Evolutionary conservation across 2,329 filamentous ascomycete species (phyloP), one percentile per base, ranked within the genome.

Genomic region (Rhynchosporium graminicola): DNA sequence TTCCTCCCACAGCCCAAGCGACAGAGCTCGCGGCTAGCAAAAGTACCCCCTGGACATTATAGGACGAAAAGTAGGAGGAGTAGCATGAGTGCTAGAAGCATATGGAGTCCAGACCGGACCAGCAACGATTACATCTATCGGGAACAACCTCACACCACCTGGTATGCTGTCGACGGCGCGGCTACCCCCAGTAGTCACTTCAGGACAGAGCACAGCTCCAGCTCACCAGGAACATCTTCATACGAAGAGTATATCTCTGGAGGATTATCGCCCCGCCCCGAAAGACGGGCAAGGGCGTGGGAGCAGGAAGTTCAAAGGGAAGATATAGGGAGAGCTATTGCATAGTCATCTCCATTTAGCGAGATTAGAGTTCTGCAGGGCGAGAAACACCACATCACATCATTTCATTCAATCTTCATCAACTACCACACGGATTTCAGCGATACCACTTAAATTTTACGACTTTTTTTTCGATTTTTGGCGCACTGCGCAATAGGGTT

Each of bases 1-100:
- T 88, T 85, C 66, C 72, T 88, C 36, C 74, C 80, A 7, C 76
- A 78, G 10, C 76, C 81, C 0, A 85, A 80, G 72, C 80, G 83
- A 10, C 80, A 82, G 13, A 77, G 79, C 3, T 83, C 83, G 3
- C 80, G 83, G 20, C 74, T 86, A 3, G 80, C 80, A 45, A 87
- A 87, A 61, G 59, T 69, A 46, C 65, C 66, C 43, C 69, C 67
- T 4, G 65, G 70, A 31, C 72, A 73, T 65, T 20, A 51, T 8
- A 61, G 71, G 45, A 65, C 70, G 48, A 73, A 72, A 65, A 72
- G 71, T 43, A 66, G 71, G 50, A 68, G 68, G 50, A 74, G 72
- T 60, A 73, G 71, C 50, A 62, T 68, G 20, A 74, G 70, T 59
- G 66, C 57, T 6, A 71, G 68, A 56, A 73, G 71, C 45, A 64